Percentiles rank a stretch among this genome's conserved stretches.
Evolutionary conservation across 1,139 yeast species (phyloP).

Genomic region (Pichia sp.): DNA sequence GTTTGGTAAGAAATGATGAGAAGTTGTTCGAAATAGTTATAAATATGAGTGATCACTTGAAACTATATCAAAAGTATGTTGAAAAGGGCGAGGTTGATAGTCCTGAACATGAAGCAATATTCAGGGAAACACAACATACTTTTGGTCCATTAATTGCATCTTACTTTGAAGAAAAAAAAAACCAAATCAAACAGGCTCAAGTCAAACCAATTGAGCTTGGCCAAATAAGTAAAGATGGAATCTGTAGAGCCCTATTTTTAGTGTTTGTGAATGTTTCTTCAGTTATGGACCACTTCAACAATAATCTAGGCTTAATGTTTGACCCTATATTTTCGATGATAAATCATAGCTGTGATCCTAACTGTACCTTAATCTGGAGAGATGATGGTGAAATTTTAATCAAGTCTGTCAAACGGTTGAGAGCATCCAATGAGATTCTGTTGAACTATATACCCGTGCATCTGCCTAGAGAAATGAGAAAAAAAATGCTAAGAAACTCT

Average conservation of each 20-base stretch:
- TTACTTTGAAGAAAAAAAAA: slow-evolving; percentile 3
- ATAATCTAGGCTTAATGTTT: slow-evolving; percentile 34
- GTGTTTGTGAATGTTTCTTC: slow-evolving; percentile 32
- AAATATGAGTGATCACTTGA: slow-evolving; percentile 23
- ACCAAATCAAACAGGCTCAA: not conserved
- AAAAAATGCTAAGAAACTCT: slow-evolving; percentile 23
- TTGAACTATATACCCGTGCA: slow-evolving; percentile 33
- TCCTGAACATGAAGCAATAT: slow-evolving; percentile 8
- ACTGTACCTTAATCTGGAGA: slow-evolving; percentile 30
- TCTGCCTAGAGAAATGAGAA: slow-evolving; percentile 31
- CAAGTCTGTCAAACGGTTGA: slow-evolving; percentile 27
- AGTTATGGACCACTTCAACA: slow-evolving; percentile 27
- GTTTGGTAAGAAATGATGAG: slow-evolving; percentile 8
- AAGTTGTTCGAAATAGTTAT: slow-evolving; percentile 14
- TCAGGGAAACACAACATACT: slow-evolving; percentile 6
- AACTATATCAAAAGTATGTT: slow-evolving; percentile 13
- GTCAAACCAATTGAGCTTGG: not conserved
- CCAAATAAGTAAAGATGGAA: slow-evolving; percentile 17
- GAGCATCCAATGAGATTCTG: slow-evolving; percentile 30
- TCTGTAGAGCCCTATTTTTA: slow-evolving; percentile 21
- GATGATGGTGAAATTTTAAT: slow-evolving; percentile 21
- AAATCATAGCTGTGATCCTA: slow-evolving; percentile 35
- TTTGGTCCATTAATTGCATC: slow-evolving; percentile 6
- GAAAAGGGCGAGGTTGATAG: not conserved
- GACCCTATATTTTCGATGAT: slow-evolving; percentile 37